A percentile compares a stretch with the other conserved stretches of the same genome.
Conservation (phyloP, 345 rosid genomes). For the Cardamine occulta region DNA sequence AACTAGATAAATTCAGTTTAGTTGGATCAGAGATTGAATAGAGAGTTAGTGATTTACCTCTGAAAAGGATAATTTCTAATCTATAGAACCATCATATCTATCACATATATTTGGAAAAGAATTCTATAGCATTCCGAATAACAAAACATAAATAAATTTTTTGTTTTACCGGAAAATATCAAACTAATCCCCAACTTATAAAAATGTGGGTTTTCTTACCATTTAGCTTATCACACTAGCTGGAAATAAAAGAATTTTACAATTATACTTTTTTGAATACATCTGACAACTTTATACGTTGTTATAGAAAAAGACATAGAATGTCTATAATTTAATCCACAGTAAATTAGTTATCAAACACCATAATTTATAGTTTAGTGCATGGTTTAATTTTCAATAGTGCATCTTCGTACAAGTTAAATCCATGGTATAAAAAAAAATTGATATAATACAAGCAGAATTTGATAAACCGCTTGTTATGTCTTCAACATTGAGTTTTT, state of each 20-base stretch:
- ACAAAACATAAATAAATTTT: background rate
- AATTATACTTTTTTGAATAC: background rate
- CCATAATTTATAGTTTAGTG: background rate
- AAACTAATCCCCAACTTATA: background rate
- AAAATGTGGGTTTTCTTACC: background rate
- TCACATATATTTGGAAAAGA: background rate
- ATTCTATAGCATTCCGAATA: background rate
- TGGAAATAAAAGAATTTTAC: too few relatives aligned
- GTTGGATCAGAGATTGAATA: background rate
- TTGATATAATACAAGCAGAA: background rate
- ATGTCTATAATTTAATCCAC: background rate
- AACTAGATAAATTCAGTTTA: background rate
- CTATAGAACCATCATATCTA: background rate
- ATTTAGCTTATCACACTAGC: too few relatives aligned
- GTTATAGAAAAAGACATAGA: background rate
- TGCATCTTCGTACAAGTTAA: background rate
- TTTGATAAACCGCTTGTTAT: conserved; percentile 12
- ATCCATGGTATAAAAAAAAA: background rate
- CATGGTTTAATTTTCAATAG: background rate
- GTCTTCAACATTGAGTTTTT: background rate
- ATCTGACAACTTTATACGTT: background rate
- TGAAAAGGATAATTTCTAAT: background rate
- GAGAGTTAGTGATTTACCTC: background rate
- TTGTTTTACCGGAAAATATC: background rate
- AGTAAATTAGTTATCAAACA: background rate